Conservation (phyloP, 768 basidiomycete species). For the Termitomyces sp. region DNA sequence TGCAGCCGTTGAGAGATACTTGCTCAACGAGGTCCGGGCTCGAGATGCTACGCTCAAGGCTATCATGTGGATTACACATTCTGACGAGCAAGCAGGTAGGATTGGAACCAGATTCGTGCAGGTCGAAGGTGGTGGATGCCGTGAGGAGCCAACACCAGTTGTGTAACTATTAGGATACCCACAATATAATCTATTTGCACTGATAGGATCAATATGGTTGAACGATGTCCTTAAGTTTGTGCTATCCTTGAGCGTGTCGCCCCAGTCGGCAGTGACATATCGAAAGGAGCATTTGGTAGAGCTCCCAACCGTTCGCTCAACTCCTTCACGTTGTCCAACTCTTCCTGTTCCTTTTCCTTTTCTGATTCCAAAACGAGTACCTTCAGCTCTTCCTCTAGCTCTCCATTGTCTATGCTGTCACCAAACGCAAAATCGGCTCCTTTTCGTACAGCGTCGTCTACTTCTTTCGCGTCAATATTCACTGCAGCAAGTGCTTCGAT, state of each 20-base stretch:
- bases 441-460: conserved; percentile 70
- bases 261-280: background rate
- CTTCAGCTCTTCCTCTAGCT: conserved; percentile 61
- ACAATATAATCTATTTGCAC: background rate
- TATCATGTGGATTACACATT: conserved; percentile 86
- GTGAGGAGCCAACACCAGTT: conserved; percentile 26
- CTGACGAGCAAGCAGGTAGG: conserved; percentile 69
- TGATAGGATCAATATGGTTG: background rate
- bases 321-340: conserved; percentile 1
- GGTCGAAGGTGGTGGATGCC: conserved; percentile 35
- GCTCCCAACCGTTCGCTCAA: conserved; percentile 16
- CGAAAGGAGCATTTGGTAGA: conserved; percentile 1
- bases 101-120: conserved; percentile 67
- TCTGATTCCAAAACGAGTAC: conserved; percentile 39
- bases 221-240: background rate
- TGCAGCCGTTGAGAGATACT: conserved; percentile 55
- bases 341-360: conserved; percentile 16
- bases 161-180: conserved; percentile 5
- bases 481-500: conserved; percentile 85
- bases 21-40: conserved; percentile 46
- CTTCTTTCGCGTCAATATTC: conserved; percentile 74
- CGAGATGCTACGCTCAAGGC: conserved; percentile 54
- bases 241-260: background rate
- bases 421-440: conserved; percentile 59
- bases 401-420: conserved; percentile 57